Evolutionary conservation across 768 basidiomycete species (phyloP).

Genomic region (Pisolithus sp.): DNA sequence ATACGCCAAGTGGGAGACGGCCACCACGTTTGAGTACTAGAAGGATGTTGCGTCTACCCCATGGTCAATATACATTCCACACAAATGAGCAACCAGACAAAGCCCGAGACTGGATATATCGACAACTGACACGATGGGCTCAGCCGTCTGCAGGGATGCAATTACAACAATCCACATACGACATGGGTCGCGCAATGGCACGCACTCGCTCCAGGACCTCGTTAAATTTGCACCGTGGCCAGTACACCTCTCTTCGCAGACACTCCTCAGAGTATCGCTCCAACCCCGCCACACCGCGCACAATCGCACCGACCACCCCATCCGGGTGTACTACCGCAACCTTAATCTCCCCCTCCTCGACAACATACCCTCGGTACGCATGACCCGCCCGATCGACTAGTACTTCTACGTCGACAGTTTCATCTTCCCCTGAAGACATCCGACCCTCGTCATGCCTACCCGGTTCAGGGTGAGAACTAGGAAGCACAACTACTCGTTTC

Average conservation of each 20-base stretch:
- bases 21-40: no score
- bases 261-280: conserved; percentile 7
- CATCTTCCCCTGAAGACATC: neutral
- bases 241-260: conserved; percentile 1
- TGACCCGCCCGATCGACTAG: neutral
- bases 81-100: no score
- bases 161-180: no score
- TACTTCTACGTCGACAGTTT: neutral
- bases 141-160: no score
- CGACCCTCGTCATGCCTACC: neutral
- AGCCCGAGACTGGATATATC: no score
- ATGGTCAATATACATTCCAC: no score
- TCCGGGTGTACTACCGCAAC: conserved; percentile 34
- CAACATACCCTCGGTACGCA: neutral
- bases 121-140: no score
- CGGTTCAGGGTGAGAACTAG: neutral
- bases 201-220: no score
- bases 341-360: neutral
- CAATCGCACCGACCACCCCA: conserved; percentile 36
- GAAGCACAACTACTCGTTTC: neutral
- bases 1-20: no score
- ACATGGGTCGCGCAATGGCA: no score
- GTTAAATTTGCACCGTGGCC: no score
- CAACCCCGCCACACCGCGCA: conserved; percentile 4
- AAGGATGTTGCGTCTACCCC: no score